Evolutionary conservation across 352 stramenopile species (phyloP).

Genomic region (Phytopythium montanum): DNA sequence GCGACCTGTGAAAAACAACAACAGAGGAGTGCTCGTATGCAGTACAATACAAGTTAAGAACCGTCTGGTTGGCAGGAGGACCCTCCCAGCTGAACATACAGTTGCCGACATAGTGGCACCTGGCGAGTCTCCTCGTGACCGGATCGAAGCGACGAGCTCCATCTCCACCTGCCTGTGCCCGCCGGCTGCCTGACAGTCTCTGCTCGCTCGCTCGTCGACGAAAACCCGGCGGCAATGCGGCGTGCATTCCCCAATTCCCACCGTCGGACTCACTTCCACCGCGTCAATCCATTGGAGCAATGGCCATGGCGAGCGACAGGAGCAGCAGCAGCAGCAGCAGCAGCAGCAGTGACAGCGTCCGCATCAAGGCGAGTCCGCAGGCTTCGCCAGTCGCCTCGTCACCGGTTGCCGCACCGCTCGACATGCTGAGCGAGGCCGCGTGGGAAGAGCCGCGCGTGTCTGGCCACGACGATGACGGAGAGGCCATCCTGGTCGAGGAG

Average conservation of each 20-base stretch:
- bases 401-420: neutral
- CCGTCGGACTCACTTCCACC: neutral
- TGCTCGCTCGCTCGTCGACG: neutral
- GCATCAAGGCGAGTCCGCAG: neutral
- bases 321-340: neutral
- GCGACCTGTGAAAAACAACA: neutral
- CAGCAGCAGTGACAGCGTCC: neutral
- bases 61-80: neutral
- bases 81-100: slow-evolving; percentile 1
- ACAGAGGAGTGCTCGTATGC: neutral
- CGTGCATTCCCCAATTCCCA: neutral
- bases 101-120: neutral
- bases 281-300: neutral
- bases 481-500: slow-evolving; percentile 31
- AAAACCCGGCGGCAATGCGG: too few species aligned
- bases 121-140: neutral
- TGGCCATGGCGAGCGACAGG: neutral
- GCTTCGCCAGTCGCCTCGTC: too few species aligned
- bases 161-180: neutral
- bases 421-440: neutral
- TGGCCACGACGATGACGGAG: slow-evolving; percentile 22
- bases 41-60: neutral
- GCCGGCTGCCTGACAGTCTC: neutral
- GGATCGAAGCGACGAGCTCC: neutral
- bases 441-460: slow-evolving; percentile 2